A percentile compares a stretch with the other conserved stretches of the same genome.
These are phyloP conservation scores for Sordaria brevicollis DNA, from an alignment of 495 filamentous ascomycete species.

Conservation along the genomic window DNA sequence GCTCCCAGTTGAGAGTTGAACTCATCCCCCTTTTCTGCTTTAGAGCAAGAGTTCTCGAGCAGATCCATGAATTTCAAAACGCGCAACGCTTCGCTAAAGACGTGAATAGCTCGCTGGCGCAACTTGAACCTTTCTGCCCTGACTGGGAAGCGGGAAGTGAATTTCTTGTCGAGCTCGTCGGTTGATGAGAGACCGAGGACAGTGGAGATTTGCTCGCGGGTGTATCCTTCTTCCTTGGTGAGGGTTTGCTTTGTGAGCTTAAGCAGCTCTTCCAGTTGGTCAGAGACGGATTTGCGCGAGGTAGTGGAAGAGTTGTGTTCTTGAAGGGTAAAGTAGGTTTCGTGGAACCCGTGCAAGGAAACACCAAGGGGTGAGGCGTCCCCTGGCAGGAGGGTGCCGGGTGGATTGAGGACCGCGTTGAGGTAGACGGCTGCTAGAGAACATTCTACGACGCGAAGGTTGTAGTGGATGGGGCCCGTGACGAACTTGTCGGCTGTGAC, in stretches of 20 bases:
- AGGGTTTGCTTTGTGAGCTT: conserved; percentile 53
- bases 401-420: conserved; percentile 40
- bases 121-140: conserved; percentile 83
- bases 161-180: conserved; percentile 58
- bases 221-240: conserved; percentile 70
- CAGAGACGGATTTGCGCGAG: conserved; percentile 18
- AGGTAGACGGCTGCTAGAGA: conserved; percentile 70
- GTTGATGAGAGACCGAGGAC: conserved; percentile 54
- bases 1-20: conserved; percentile 66
- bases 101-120: conserved; percentile 76
- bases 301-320: conserved; percentile 24
- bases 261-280: conserved; percentile 60
- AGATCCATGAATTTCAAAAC: conserved; percentile 74
- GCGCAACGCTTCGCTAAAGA: conserved; percentile 79
- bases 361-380: conserved; percentile 79
- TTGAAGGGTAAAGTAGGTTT: conserved; percentile 47
- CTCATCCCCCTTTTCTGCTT: conserved; percentile 38
- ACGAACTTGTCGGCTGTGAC: conserved; percentile 90
- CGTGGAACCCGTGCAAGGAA: conserved; percentile 77
- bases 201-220: conserved; percentile 72
- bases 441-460: conserved; percentile 92
- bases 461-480: conserved; percentile 87
- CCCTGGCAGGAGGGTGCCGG: conserved; percentile 53
- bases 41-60: conserved; percentile 36
- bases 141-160: conserved; percentile 76